Evolutionary conservation across 2,329 filamentous ascomycete genomes (phyloP), one percentile per base, ranked within the genome.

Genomic region (Colletotrichum cordylinicola): DNA sequence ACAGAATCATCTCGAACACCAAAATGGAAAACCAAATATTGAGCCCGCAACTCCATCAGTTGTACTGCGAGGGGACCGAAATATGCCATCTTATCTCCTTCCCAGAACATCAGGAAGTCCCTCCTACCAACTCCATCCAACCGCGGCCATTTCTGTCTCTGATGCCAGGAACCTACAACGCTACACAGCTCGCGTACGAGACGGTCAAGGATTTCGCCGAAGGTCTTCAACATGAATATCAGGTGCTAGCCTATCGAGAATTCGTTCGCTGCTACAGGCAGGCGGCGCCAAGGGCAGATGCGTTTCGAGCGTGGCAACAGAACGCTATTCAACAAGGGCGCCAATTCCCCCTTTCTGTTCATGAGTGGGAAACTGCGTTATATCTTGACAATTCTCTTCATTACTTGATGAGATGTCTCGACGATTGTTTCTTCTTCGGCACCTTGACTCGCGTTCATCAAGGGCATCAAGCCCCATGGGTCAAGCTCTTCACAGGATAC

Each of bases 351-450:
- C 10, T 24, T 52, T 52, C 43, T 21, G 10, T 24, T 52, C 10
- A 48, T 0, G 39, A n/a, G 9, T 48, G 24, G 13, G 24, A 29
- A 15, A 33, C 61, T 33, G 31, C 43, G 24, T 13, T 18, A 7
- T 16, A 12, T 31, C 56, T 74, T 16, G 58, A 70, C 6, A 3
- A 9, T 12, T 62, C 33, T 27, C 31, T 70, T 6, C 24, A 24
- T 10, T 7, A 24, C 8, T 48, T 76, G 29, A 70, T 74, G 56
- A 10, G 8, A 18, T 10, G 13, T 9, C 39, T 74, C 5, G 74
- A 77, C 69, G 48, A 69, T 4, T 67, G 35, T n/a, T 67, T 77
- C 69, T 76, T 70, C 33, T 67, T 73, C 29, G 61, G 73, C 13
- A 58, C 55, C 24, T 7, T 76, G 60, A 76, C 65, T 5, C 61